Evolutionary conservation across 2,329 filamentous ascomycete species (phyloP).

Genomic region (Ophiosphaerella herpotricha): DNA sequence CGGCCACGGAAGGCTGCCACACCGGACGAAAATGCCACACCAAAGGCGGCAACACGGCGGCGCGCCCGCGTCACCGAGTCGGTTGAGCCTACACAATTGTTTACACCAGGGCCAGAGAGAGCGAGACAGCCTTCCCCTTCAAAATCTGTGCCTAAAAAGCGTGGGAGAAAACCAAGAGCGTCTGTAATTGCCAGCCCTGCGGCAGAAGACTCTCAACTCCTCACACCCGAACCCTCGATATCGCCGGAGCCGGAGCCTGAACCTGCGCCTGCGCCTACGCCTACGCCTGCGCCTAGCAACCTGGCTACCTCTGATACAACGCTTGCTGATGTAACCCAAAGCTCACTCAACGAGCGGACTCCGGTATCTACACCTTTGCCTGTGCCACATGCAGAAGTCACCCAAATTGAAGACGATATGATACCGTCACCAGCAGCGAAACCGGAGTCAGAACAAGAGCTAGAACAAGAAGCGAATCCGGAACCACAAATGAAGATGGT

Average conservation of each 20-base stretch:
- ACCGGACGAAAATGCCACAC: constrained; percentile 50
- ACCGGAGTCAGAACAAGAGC: constrained; percentile 6
- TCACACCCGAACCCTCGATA: constrained; percentile 57
- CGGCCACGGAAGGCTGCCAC: constrained; percentile 51
- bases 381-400: constrained; percentile 68
- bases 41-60: constrained; percentile 52
- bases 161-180: constrained; percentile 53
- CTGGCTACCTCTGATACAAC: constrained; percentile 53
- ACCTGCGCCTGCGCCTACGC: constrained; percentile 61
- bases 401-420: constrained; percentile 63
- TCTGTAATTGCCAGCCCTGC: constrained; percentile 48
- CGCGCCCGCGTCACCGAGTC: constrained; percentile 48
- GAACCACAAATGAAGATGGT: constrained; percentile 46
- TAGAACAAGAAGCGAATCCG: constrained; percentile 52
- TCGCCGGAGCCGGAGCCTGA: constrained; percentile 65
- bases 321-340: constrained; percentile 73
- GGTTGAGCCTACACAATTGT: constrained; percentile 66
- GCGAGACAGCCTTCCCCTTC: constrained; percentile 40
- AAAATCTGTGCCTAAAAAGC: constrained; percentile 61
- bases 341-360: constrained; percentile 64
- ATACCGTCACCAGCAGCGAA: constrained; percentile 33
- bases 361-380: constrained; percentile 28
- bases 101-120: constrained; percentile 62
- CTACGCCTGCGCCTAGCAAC: constrained; percentile 59
- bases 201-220: constrained; percentile 46